Evolutionary conservation across 371 early-diverging fungal species (phyloP), one percentile per base, ranked within the genome.

Genomic region (Gilbertella persicaria): DNA sequence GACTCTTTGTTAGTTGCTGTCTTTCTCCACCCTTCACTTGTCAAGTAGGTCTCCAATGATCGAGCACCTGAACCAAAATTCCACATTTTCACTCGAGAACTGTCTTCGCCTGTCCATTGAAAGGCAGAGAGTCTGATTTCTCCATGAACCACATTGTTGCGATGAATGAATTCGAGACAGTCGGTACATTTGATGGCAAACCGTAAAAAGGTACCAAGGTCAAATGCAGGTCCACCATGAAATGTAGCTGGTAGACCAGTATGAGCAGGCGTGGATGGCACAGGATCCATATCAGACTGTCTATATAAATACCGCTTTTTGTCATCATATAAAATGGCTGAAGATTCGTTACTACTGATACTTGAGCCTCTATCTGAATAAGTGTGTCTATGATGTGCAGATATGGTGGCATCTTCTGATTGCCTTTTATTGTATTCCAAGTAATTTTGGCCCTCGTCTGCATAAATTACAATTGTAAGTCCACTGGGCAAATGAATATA

Each of bases 11-110:
- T 69, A 21, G 58, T 67, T 7, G 62, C 62, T 3, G 72, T 65
- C 40, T 71, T 75, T 20, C 75, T 46, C 75, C 75, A 75, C 0
- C 69, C 69, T 55, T 75, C 75, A 19, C 72, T 71, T 6, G 75
- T 75, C 14, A 75, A 37, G 38, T 66, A 67, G 0, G 62, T 39
- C 30, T 75, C 71, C 16, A 75, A 53, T 0, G 71, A 62, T 53
- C 64, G 70, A 2, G 60, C 47, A 2, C 65, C 64, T 10, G 67
- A 67, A 7, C 73, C 69, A 54, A 76, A 64, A 49, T 68, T 73
- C 63, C 66, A 70, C 41, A 76, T 47, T 46, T 70, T 76, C 6
- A 73, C 71, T 23, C 60, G 17, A 6, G 59, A 44, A 5, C 49
- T 46, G 36, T 68, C 73, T 20, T 66, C 64, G 1, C 68, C 69